Conservation (phyloP, 169 alveolate species). For the Plasmodium inui region DNA sequence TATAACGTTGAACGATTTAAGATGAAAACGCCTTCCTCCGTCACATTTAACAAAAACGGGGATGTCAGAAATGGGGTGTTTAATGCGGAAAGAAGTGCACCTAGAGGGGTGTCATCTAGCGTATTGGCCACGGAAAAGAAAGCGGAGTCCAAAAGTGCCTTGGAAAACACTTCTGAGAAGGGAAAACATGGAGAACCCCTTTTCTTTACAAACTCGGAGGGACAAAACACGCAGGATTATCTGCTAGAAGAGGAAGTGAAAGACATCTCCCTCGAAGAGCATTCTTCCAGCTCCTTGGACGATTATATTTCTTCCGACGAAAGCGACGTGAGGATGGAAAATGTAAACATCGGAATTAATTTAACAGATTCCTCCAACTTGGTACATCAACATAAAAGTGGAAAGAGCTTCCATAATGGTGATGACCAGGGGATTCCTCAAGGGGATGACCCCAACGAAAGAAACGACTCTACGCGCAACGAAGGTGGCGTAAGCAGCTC, state of each 20-base stretch:
- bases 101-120: background rate
- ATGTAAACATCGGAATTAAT: background rate
- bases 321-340: conserved; percentile 2
- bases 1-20: conserved; percentile 43
- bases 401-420: background rate
- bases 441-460: background rate
- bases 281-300: background rate
- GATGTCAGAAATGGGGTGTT: background rate
- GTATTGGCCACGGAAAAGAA: background rate
- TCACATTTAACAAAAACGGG: conserved; percentile 15
- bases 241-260: background rate
- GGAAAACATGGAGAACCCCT: background rate
- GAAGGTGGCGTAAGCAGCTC: conserved; percentile 26
- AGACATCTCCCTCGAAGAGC: background rate
- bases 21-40: conserved; percentile 47
- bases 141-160: background rate
- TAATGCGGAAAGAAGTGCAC: background rate
- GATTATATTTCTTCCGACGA: conserved; percentile 22
- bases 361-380: background rate
- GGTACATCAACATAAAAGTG: background rate
- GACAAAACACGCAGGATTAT: background rate
- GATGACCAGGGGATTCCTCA: background rate
- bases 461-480: background rate
- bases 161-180: background rate
- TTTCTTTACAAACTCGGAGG: background rate